These are phyloP conservation scores for Musa beccarii DNA, from an alignment of 176 grass and related monocot genomes.

Conservation along the genomic window DNA sequence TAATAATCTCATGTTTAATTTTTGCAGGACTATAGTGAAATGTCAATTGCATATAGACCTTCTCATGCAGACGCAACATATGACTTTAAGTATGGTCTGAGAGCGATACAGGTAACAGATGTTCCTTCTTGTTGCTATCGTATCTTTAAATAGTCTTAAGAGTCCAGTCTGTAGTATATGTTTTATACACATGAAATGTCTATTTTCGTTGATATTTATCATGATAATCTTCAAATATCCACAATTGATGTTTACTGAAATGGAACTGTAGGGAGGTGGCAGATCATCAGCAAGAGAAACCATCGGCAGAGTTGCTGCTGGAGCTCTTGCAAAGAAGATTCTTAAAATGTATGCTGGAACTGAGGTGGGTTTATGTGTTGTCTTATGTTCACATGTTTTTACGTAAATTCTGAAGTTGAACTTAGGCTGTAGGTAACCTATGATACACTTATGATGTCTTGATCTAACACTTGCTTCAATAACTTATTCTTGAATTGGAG, in stretches of 20 bases:
- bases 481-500: no score
- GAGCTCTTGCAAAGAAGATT: slow-evolving; percentile 98
- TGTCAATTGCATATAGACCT: slow-evolving; percentile 81
- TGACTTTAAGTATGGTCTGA: slow-evolving; percentile 91
- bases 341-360: slow-evolving; percentile 51
- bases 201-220: neutral
- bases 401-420: no score
- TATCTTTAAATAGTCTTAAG: neutral
- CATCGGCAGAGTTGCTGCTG: slow-evolving; percentile 95
- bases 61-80: slow-evolving; percentile 97
- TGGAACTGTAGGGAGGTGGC: slow-evolving; percentile 64
- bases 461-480: neutral
- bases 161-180: neutral
- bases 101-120: slow-evolving; percentile 65
- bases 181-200: neutral
- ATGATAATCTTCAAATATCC: neutral
- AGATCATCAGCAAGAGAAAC: slow-evolving; percentile 99
- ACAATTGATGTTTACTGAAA: slow-evolving; percentile 13
- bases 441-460: neutral
- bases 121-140: neutral
- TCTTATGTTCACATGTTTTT: no score
- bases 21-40: slow-evolving; percentile 91
- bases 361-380: slow-evolving; percentile 24
- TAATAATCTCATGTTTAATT: neutral
- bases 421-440: neutral